A percentile compares a stretch with the other conserved stretches of the same genome.
Conservation (phyloP, 352 stramenopile species). For the Pythium sukuiense region DNA sequence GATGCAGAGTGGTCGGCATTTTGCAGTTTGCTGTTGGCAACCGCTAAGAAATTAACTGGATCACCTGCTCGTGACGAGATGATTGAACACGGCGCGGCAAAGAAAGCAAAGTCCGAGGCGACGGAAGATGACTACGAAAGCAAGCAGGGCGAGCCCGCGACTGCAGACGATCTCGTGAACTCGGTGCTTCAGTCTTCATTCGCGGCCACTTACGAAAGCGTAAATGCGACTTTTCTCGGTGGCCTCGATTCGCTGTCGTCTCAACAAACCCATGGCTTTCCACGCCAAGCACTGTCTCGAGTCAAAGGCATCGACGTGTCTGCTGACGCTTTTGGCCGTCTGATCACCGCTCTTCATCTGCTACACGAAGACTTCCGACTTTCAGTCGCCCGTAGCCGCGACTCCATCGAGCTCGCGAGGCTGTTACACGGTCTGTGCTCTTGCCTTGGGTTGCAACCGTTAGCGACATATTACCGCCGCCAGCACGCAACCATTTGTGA, state of each 20-base stretch:
- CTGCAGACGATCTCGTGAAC: neutral
- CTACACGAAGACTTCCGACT: constrained; percentile 72
- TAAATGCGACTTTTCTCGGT: constrained; percentile 9
- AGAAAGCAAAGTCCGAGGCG: constrained; percentile 17
- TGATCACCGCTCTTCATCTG: constrained; percentile 47
- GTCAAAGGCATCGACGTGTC: neutral
- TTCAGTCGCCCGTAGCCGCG: constrained; percentile 21
- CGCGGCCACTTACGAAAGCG: constrained; percentile 9
- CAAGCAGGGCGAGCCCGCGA: neutral
- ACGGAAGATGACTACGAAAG: neutral
- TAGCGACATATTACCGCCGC: constrained; percentile 48
- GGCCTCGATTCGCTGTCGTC: neutral
- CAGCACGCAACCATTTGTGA: constrained; percentile 6
- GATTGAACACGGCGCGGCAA: constrained; percentile 20
- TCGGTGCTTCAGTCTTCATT: constrained; percentile 17
- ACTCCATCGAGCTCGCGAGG: constrained; percentile 24
- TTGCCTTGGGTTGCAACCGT: constrained; percentile 33
- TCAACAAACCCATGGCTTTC: neutral
- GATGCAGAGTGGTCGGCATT: constrained; percentile 18
- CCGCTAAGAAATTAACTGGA: neutral
- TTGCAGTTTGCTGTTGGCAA: neutral
- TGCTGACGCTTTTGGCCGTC: neutral
- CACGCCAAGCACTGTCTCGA: neutral
- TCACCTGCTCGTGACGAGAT: neutral
- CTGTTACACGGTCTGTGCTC: constrained; percentile 41